phyloP scores from a whole-genome alignment of 2,329 filamentous ascomycete genomes.

The Aspergillus nomiae region DNA sequence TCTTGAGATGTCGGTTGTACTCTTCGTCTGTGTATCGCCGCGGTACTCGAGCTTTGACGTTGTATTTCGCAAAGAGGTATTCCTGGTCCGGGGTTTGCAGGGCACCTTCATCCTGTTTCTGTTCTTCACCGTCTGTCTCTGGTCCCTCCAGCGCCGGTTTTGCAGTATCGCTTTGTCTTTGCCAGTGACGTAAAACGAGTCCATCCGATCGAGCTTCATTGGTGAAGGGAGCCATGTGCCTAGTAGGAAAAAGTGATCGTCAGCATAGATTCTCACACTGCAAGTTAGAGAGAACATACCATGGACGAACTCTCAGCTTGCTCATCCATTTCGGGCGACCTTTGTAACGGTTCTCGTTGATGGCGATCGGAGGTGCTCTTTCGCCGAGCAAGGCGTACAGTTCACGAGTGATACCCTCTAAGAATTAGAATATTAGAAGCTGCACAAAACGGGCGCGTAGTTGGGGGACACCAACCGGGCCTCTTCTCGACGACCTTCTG shows the following conservation, averaged over 20 bases:
- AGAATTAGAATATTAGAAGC: constrained; percentile 5
- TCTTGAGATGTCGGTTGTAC: constrained; percentile 74
- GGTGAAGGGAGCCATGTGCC: constrained; percentile 70
- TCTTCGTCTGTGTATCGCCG: constrained; percentile 79
- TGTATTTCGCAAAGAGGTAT: constrained; percentile 79
- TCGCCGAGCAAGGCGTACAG: constrained; percentile 54
- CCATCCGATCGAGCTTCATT: constrained; percentile 76
- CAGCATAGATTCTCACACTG: constrained; percentile 46
- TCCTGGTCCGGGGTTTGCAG: constrained; percentile 44
- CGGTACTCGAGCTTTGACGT: constrained; percentile 76
- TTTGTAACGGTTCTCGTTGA: constrained; percentile 56
- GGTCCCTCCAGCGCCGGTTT: constrained; percentile 40
- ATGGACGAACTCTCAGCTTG: constrained; percentile 46
- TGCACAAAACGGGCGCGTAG: too few species aligned
- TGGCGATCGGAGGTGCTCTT: constrained; percentile 54
- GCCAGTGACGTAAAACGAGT: constrained; percentile 79
- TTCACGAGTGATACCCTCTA: constrained; percentile 54
- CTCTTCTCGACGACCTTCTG: constrained; percentile 66
- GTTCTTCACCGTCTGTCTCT: constrained; percentile 41
- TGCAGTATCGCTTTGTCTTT: constrained; percentile 60
- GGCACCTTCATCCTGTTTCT: constrained; percentile 39
- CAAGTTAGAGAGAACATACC: constrained; percentile 37
- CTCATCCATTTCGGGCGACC: constrained; percentile 50
- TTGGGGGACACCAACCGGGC: constrained; percentile 47
- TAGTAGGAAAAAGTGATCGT: constrained; percentile 44